Base-by-base conservation (phyloP, 2,329 filamentous ascomycete species). In the Chaetomiaceae sp. region DNA sequence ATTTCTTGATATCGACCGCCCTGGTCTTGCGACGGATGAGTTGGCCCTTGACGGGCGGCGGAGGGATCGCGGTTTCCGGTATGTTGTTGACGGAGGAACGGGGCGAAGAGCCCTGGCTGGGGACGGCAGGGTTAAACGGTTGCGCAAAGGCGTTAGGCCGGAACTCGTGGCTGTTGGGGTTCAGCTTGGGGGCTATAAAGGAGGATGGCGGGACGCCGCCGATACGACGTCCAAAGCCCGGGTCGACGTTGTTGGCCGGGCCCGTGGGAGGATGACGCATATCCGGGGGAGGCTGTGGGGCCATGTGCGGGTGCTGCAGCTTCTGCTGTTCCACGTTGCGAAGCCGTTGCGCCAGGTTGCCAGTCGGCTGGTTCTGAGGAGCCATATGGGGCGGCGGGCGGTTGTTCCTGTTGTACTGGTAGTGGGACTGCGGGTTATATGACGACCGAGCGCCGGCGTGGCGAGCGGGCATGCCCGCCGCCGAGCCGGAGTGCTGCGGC, bases 61-160 rank as follows among this genome's bases (percentile, higher is more conserved):
- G 50, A n/a, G 59, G 58, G n/a, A 66, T 45, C n/a, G 65, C 48
- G 30, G 57, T 47, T 15, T 50, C 52, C n/a, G 62, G 69, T 27
- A 67, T 59, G 42, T 74, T 68, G 59, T 76, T 84, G 55, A 75
- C 74, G 54, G 70, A 70, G 2, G 83, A 79, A 27, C 77, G 76
- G 24, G 88, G 87, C 60, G 86, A 94, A 3, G 86, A 88, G 29
- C 79, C 75, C 38, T 78, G 74, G 60, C 84, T 87, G n/a, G 73
- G 70, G 19, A 74, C 72, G 39, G 69, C 86, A 5, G 86, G 91
- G 56, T 83, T 91, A 67, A 98, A 97, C 1, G 84, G 75, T 36
- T 79, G 77, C 0, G 90, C 89, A 51, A 84, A 84, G 4, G 87
- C 83, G 58, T 84, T 94, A 15, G 91, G 93, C 54, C 85, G 83